Percentiles rank a stretch among this genome's conserved stretches.
Conservation (phyloP, 1,284 basidiomycete genomes). For the Veloboletus limbatus region DNA sequence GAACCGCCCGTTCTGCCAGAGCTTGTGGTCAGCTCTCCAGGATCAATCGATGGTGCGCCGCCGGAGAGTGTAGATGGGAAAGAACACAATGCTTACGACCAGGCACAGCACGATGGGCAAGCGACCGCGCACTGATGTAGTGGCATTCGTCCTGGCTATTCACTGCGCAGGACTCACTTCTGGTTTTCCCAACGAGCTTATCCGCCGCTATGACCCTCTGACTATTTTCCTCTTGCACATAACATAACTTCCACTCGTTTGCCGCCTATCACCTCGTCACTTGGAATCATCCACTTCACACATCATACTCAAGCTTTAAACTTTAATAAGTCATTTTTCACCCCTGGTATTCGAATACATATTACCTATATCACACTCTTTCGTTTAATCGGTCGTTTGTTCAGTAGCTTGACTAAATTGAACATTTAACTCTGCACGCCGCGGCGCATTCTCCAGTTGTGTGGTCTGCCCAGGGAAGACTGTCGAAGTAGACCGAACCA, state of each 20-base stretch:
- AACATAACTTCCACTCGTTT: slow-evolving; percentile 21
- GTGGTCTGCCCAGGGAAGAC: too few relatives aligned
- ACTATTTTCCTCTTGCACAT: background rate
- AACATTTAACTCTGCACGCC: background rate
- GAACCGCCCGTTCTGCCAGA: slow-evolving; percentile 36
- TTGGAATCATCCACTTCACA: slow-evolving; percentile 11
- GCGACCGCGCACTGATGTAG: slow-evolving; percentile 20
- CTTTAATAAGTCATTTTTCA: too few relatives aligned
- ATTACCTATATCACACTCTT: slow-evolving; percentile 12
- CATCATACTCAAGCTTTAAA: slow-evolving; percentile 1
- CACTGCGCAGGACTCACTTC: background rate
- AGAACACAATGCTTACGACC: slow-evolving; percentile 14
- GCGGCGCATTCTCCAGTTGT: background rate
- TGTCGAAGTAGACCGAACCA: too few relatives aligned
- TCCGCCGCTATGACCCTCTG: slow-evolving; percentile 1
- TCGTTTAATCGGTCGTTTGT: slow-evolving; percentile 11
- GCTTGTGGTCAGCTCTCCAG: slow-evolving; percentile 36
- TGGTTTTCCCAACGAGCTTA: background rate
- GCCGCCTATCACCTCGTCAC: background rate
- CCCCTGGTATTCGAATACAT: too few relatives aligned
- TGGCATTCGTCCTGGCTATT: background rate
- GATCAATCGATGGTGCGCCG: slow-evolving; percentile 32
- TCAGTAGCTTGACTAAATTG: background rate
- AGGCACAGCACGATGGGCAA: slow-evolving; percentile 24
- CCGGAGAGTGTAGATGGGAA: slow-evolving; percentile 16